Conservation (phyloP, 208 protist genomes). For the Porcisia hertigi region DNA sequence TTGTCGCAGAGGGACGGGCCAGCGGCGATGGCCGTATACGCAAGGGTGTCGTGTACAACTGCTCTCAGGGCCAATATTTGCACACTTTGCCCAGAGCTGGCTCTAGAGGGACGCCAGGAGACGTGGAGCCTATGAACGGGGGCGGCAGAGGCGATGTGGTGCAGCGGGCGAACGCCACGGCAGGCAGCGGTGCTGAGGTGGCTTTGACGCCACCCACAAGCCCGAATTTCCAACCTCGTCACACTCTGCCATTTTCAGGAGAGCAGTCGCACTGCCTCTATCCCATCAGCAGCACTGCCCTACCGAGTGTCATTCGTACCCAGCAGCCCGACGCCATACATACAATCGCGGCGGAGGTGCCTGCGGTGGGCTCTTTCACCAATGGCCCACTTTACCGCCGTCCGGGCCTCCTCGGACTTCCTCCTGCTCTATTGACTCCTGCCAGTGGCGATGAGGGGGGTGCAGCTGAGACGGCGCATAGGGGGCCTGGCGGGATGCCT, state of each 20-base stretch:
- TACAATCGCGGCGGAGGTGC: not conserved
- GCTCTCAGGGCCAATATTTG: not conserved
- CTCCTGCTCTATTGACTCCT: not conserved
- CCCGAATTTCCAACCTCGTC: not conserved
- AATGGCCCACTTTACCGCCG: conserved; percentile 12
- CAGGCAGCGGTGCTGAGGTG: conserved; percentile 10
- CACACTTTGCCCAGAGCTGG: not conserved
- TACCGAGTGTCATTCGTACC: not conserved
- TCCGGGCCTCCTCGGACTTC: conserved; percentile 5
- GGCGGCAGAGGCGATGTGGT: not conserved
- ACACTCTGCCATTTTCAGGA: not conserved
- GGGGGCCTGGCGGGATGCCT: not conserved
- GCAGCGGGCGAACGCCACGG: not conserved
- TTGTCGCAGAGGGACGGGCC: not conserved
- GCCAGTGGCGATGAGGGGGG: not conserved
- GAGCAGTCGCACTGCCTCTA: not conserved
- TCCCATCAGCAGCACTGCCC: conserved; percentile 3
- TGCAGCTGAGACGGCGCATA: not conserved
- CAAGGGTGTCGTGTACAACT: not conserved
- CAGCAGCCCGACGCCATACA: not conserved
- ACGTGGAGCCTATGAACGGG: not conserved
- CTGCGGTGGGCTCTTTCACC: conserved; percentile 17
- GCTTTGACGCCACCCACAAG: not conserved
- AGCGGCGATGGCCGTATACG: not conserved
- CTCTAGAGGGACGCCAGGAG: not conserved